These are phyloP conservation scores for Apiotrichum montevideense DNA, from an alignment of 1,284 basidiomycete genomes.

Conservation along the genomic window DNA sequence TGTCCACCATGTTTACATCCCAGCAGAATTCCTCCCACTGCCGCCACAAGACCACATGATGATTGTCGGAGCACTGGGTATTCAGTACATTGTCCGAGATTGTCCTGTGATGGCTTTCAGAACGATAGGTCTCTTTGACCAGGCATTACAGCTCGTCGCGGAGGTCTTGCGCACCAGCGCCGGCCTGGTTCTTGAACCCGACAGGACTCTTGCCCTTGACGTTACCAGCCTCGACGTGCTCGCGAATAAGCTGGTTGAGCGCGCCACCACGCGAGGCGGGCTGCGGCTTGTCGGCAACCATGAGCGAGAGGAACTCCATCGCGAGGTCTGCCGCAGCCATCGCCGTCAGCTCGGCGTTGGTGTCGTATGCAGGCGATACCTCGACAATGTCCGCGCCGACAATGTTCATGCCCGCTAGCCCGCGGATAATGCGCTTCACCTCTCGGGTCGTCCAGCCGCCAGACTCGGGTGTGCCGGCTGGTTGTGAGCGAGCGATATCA, in stretches of 20 bases:
- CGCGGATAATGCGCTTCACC: conserved; percentile 44
- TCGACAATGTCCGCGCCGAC: conserved; percentile 57
- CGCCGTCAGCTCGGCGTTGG: conserved; percentile 42
- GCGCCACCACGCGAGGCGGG: conserved; percentile 10
- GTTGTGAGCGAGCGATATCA: too few species aligned
- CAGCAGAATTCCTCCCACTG: too few species aligned
- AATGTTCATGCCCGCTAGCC: conserved; percentile 44
- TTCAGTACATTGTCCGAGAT: too few species aligned
- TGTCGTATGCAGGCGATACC: conserved; percentile 43
- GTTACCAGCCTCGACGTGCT: neutral
- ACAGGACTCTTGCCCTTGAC: conserved; percentile 1
- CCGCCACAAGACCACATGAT: too few species aligned
- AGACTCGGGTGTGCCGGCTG: conserved; percentile 44
- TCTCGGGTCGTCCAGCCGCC: conserved; percentile 49
- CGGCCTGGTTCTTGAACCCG: conserved; percentile 1
- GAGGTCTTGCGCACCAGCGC: neutral
- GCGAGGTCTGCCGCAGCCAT: conserved; percentile 45
- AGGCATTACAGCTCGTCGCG: conserved; percentile 12
- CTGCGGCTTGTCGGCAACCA: conserved; percentile 8
- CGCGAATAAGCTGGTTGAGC: conserved; percentile 6
- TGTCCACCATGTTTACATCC: too few species aligned
- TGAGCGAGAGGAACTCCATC: conserved; percentile 33
- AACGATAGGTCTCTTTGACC: too few species aligned
- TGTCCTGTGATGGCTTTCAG: too few species aligned
- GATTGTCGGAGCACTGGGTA: too few species aligned